phyloP scores from a whole-genome alignment of 257 asterid species.

The Vinca minor region DNA sequence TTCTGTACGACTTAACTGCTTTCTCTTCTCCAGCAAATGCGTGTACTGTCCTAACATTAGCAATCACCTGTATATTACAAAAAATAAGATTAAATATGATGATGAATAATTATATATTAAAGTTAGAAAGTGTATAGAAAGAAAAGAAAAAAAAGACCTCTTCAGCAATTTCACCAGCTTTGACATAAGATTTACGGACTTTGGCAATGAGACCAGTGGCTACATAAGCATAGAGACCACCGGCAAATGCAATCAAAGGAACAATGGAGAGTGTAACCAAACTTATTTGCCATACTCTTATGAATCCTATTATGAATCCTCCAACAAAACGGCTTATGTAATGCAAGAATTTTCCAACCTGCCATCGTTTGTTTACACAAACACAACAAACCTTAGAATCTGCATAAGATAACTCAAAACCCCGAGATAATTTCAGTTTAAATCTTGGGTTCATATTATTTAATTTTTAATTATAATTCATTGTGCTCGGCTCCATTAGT shows the following conservation, averaged over 20 bases:
- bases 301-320: constrained; percentile 79
- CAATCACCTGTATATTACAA: constrained; percentile 53
- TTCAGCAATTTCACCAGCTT: constrained; percentile 96
- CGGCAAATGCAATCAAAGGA: constrained; percentile 88
- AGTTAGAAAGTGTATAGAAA: not conserved
- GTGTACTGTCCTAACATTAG: constrained; percentile 87
- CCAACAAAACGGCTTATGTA: constrained; percentile 70
- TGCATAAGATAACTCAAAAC: too few species aligned
- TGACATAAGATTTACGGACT: constrained; percentile 74
- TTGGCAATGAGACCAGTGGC: constrained; percentile 78
- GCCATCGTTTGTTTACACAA: constrained; percentile 19
- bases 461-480: too few species aligned
- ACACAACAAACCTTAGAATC: too few species aligned
- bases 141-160: constrained; percentile 75
- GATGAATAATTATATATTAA: not conserved
- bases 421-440: too few species aligned
- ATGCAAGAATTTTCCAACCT: constrained; percentile 91
- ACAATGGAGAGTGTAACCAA: constrained; percentile 85
- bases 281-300: constrained; percentile 94
- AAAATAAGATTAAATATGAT: too few species aligned
- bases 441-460: too few species aligned
- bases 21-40: constrained; percentile 95
- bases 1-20: constrained; percentile 57
- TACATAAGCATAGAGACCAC: constrained; percentile 82
- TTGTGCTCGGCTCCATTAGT: too few species aligned